Evolutionary conservation across 495 filamentous ascomycete species (phyloP).

Genomic region (Chaetomidium leptoderma): DNA sequence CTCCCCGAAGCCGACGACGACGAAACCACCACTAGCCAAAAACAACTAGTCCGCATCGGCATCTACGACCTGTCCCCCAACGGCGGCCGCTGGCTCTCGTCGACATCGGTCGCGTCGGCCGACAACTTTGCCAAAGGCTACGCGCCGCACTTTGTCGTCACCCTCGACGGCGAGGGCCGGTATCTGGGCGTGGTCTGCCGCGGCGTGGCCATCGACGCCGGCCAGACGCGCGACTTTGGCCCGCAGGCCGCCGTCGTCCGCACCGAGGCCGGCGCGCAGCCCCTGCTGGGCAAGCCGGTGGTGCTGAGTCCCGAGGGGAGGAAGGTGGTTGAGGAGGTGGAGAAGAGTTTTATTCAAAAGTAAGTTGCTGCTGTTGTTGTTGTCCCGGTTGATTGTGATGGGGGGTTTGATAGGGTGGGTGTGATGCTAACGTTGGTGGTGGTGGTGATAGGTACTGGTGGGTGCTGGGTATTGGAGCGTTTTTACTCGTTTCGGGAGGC

Average conservation of each 20-base stretch:
- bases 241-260: slow-evolving; percentile 50
- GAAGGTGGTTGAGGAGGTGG: slow-evolving; percentile 48
- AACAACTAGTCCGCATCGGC: slow-evolving; percentile 48
- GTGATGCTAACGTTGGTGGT: slow-evolving; percentile 17
- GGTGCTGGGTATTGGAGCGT: slow-evolving; percentile 41
- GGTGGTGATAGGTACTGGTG: slow-evolving; percentile 49
- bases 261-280: slow-evolving; percentile 48
- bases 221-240: slow-evolving; percentile 53
- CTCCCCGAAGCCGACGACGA: slow-evolving; percentile 28
- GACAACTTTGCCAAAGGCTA: slow-evolving; percentile 53
- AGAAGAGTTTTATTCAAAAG: slow-evolving; percentile 72
- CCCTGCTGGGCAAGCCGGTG: slow-evolving; percentile 60
- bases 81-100: slow-evolving; percentile 46
- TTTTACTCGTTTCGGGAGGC: slow-evolving; percentile 36
- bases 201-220: slow-evolving; percentile 50
- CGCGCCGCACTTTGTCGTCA: slow-evolving; percentile 45
- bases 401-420: neutral
- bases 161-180: slow-evolving; percentile 29
- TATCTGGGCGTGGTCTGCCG: slow-evolving; percentile 37
- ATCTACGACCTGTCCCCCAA: slow-evolving; percentile 39
- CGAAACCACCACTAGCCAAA: neutral
- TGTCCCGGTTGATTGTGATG: slow-evolving; percentile 23
- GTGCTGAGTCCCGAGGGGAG: slow-evolving; percentile 60
- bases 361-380: slow-evolving; percentile 46
- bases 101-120: slow-evolving; percentile 43